A percentile compares a stretch with the other conserved stretches of the same genome.
Evolutionary conservation across 371 early-diverging fungal genomes (phyloP).

Genomic region (Encephalitozoon cuniculi): DNA sequence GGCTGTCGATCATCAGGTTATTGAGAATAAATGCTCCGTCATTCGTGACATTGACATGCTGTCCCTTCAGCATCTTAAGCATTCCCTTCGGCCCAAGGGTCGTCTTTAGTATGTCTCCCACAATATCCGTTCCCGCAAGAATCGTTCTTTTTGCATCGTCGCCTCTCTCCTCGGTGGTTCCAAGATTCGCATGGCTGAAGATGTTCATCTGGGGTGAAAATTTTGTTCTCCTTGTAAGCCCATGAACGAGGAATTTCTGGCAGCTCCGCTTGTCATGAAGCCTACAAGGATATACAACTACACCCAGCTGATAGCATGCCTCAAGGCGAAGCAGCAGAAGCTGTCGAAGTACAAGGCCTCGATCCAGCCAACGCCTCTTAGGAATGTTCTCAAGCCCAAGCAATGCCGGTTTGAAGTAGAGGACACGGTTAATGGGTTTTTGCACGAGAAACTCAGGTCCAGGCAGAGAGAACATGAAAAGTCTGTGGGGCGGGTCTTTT

Average conservation of each 20-base stretch:
- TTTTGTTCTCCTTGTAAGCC: slow-evolving; percentile 23
- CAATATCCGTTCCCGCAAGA: slow-evolving; percentile 83
- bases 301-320: slow-evolving; percentile 34
- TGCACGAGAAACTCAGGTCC: slow-evolving; percentile 43
- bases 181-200: slow-evolving; percentile 49
- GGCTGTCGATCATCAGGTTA: slow-evolving; percentile 87
- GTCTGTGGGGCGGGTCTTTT: slow-evolving; percentile 2
- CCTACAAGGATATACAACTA: slow-evolving; percentile 41
- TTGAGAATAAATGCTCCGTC: slow-evolving; percentile 99
- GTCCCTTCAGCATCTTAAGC: slow-evolving; percentile 78
- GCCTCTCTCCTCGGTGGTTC: slow-evolving; percentile 57
- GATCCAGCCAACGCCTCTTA: not conserved
- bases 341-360: slow-evolving; percentile 8
- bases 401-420: slow-evolving; percentile 12
- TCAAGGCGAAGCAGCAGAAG: slow-evolving; percentile 40
- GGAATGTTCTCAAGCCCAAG: not conserved
- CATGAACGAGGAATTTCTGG: slow-evolving; percentile 18
- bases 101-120: slow-evolving; percentile 85
- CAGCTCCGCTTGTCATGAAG: slow-evolving; percentile 28
- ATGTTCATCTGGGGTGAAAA: slow-evolving; percentile 43
- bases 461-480: slow-evolving; percentile 21
- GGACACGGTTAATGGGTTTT: slow-evolving; percentile 30
- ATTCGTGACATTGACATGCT: slow-evolving; percentile 83
- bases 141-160: slow-evolving; percentile 63
- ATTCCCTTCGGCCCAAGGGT: slow-evolving; percentile 70